Evolutionary conservation across 2,329 filamentous ascomycete species (phyloP), one percentile per base, ranked within the genome.

Genomic region (Dactylonectria macrodidyma): DNA sequence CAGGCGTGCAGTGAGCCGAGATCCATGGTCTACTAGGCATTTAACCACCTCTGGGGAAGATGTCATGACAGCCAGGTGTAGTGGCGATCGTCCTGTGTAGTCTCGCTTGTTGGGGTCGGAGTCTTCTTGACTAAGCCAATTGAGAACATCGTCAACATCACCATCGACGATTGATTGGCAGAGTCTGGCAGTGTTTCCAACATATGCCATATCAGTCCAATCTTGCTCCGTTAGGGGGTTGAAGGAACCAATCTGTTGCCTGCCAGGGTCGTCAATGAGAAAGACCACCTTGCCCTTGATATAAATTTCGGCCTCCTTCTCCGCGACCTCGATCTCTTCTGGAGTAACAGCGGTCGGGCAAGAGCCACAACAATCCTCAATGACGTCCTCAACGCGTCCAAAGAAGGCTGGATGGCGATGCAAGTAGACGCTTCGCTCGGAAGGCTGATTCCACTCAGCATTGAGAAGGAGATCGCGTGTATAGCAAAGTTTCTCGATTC

Each of bases 191-290:
- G 93, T 95, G 71, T 95, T 93, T 11, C 93, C 93, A 41, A 97
- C 87, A 72, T 97, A 97, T 0, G 94, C 93, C 93, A 97, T 96
- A 71, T 95, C 93, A 1, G 94, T 96, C 93, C 94, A 97, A 76
- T 96, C 93, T 58, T 93, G 87, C 48, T 94, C 90, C 0, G 92
- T 95, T 44, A 95, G 85, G 0, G 94, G 94, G 73, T 96, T 92
- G 82, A 97, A 97, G 10, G 87, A 89, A 30, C 88, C 88, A 57
- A 89, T 89, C 78, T 88, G 83, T 76, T 96, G 94, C 62, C 94
- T 87, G 19, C 94, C 94, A 1, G 94, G 93, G 72, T 97, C 89
- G 74, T 97, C 93, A 69, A 91, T 91, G 72, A 96, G 84, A 79
- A 97, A 97, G 0, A 85, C 84, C 10, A 96, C 85, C 24, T 88